Evolutionary conservation across 495 filamentous ascomycete genomes (phyloP), one percentile per base, ranked within the genome.

Genomic region (Penicillium canariense): DNA sequence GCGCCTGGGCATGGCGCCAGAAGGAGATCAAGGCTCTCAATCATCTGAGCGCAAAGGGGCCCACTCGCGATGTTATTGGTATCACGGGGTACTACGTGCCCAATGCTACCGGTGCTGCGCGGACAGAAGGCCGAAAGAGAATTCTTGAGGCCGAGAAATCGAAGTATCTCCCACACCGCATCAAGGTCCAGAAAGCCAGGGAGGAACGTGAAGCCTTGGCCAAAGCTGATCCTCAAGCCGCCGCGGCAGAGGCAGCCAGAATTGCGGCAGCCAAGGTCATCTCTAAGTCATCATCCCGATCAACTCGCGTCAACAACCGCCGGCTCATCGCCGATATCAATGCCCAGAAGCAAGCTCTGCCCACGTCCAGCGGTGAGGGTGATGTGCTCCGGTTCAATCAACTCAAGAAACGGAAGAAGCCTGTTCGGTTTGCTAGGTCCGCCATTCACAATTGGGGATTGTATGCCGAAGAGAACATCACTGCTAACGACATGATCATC

Each of bases 401-500:
- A 75, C 84, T 99, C 35, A 97, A 97, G 78, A 99, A 97, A 69
- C 86, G 94, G 44, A 97, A 97, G 84, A 99, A 99, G 76, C 91
- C 93, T 0, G 94, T 99, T 50, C 93, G 94, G 64, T 99, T 99
- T 67, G 94, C 91, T 47, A 85, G 94, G 6, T 97, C 95, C 22
- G 95, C 94, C 42, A 99, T 99, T 61, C 94, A 99, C 70, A 96
- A 96, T 65, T 99, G 94, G 94, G 94, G 94, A 26, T 73, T 99
- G 34, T 99, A 97, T 63, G 91, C 94, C 6, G 91, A 96, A 78
- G 93, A 97, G 71, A 93, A 96, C 61, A 99, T 99, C 54, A 80
- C 90, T 26, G 91, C 90, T 59, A 96, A 96, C 67, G 94, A 99
- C 69, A 97, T 99, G 91, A 99, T 99, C 65, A 99, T 99, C 66